phyloP scores from a whole-genome alignment of 2,329 filamentous ascomycete genomes.

The Decorospora gaudefroyi region DNA sequence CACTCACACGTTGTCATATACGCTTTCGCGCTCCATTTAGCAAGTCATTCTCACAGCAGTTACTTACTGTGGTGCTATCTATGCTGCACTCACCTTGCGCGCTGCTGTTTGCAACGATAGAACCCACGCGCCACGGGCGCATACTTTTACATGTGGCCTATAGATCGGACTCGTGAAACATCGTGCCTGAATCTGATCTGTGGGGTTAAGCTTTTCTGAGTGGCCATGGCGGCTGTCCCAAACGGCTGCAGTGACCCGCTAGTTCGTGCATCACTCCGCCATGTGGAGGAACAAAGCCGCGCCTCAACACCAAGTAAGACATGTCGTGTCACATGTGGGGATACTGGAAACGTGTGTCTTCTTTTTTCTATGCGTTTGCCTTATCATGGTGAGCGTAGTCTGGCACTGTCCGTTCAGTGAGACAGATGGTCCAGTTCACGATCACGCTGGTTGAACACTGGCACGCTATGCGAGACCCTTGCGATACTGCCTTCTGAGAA shows the following conservation, averaged over 20 bases:
- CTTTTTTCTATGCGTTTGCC: too few species aligned
- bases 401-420: background rate
- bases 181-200: constrained; percentile 9
- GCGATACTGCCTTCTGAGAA: too few species aligned
- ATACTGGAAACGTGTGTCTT: too few species aligned
- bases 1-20: background rate
- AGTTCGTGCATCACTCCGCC: constrained; percentile 25
- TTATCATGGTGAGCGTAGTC: background rate
- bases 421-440: too few species aligned
- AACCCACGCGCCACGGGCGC: background rate
- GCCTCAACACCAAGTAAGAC: constrained; percentile 3
- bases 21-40: background rate
- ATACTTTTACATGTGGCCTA: background rate
- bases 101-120: background rate
- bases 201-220: constrained; percentile 22
- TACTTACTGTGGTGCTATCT: too few species aligned
- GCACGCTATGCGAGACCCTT: background rate
- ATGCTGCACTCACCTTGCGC: too few species aligned
- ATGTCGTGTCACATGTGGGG: background rate
- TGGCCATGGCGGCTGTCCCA: constrained; percentile 11
- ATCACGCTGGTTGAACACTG: too few species aligned
- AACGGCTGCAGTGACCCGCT: constrained; percentile 25
- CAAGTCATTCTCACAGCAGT: background rate
- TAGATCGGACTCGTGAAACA: constrained; percentile 2
- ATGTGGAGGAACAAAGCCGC: constrained; percentile 9